These are phyloP conservation scores for Spiraea crenata DNA, from an alignment of 331 rosid genomes.

Conservation along the genomic window DNA sequence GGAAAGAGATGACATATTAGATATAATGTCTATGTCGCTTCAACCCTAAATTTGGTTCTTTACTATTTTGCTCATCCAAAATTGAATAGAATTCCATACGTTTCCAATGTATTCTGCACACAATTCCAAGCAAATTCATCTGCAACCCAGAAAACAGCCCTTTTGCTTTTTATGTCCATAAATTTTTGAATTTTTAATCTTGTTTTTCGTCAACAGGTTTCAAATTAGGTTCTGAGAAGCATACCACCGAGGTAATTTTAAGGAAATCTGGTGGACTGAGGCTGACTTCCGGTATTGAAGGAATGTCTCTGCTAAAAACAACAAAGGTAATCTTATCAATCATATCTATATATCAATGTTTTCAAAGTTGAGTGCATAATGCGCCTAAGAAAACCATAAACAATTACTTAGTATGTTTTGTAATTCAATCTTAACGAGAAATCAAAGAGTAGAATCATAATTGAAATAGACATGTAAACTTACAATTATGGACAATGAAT, in stretches of 20 bases:
- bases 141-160: background rate
- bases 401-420: background rate
- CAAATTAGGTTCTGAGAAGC: constrained; percentile 93
- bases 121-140: background rate
- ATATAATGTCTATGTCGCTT: background rate
- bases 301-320: constrained; percentile 74
- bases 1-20: background rate
- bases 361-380: background rate
- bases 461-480: too few relatives aligned
- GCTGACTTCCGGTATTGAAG: constrained; percentile 83
- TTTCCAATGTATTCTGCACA: background rate
- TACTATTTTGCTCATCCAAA: background rate
- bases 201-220: constrained; percentile 53
- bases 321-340: constrained; percentile 52
- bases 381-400: background rate
- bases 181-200: constrained; percentile 10
- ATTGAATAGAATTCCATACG: background rate
- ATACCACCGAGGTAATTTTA: constrained; percentile 62
- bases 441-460: background rate
- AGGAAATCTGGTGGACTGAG: constrained; percentile 60
- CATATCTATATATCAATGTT: background rate
- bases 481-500: background rate
- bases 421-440: background rate
- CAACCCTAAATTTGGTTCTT: background rate
- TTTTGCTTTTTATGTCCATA: background rate